Percentiles rank a stretch among this genome's conserved stretches.
Conservation (phyloP, 1,284 basidiomycete species). For the Pseudozyma tsukubaensis region DNA sequence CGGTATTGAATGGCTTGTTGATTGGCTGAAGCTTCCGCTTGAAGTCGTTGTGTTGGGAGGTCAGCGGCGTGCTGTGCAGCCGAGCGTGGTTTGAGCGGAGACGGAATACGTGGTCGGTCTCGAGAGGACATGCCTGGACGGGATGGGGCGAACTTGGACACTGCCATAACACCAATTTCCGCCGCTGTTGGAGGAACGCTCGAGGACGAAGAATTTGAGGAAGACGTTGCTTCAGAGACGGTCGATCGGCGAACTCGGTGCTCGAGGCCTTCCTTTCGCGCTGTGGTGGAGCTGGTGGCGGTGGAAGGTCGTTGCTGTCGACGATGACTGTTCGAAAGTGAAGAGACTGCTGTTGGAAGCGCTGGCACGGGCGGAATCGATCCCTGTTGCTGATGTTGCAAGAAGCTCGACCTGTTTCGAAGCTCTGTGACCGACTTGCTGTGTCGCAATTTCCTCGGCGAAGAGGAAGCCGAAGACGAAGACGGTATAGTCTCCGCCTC, state of each 20-base stretch:
- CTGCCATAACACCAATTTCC: too few species aligned
- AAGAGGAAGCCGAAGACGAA: not conserved
- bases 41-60: not conserved
- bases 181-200: too few species aligned
- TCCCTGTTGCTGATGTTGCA: too few species aligned
- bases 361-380: too few species aligned
- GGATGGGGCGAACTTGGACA: conserved; percentile 12
- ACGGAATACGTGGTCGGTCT: conserved; percentile 44
- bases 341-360: too few species aligned
- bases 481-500: not conserved
- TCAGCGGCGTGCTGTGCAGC: conserved; percentile 24
- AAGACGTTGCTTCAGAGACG: conserved; percentile 15
- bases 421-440: conserved; percentile 31
- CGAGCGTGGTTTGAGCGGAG: conserved; percentile 35
- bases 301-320: not conserved
- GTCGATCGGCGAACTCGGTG: conserved; percentile 26
- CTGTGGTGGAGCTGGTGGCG: not conserved
- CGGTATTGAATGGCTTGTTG: conserved; percentile 30
- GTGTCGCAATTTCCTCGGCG: conserved; percentile 29
- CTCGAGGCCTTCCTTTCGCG: conserved; percentile 1
- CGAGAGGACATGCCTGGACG: conserved; percentile 44
- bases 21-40: conserved; percentile 4
- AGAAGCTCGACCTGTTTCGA: conserved; percentile 16
- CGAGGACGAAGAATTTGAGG: too few species aligned
- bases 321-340: too few species aligned